Evolutionary conservation across 768 basidiomycete genomes (phyloP).

Genomic region (Amanita subjunquillea): DNA sequence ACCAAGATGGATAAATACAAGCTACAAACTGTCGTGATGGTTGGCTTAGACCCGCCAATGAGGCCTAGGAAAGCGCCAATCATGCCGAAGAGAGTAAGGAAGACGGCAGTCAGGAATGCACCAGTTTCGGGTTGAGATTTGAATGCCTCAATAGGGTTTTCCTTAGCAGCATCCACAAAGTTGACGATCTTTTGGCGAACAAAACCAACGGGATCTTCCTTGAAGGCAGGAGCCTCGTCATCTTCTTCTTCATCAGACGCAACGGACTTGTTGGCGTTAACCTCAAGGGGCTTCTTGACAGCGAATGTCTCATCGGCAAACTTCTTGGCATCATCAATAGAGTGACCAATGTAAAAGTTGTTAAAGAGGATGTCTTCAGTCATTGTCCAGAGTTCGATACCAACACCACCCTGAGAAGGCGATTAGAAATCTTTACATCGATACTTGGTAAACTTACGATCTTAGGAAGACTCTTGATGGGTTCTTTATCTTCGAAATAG

Average conservation of each 20-base stretch:
- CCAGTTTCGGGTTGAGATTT: slow-evolving; percentile 85
- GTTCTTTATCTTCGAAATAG: slow-evolving; percentile 82
- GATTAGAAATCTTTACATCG: slow-evolving; percentile 3
- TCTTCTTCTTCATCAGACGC: slow-evolving; percentile 39
- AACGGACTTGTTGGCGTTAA: slow-evolving; percentile 41
- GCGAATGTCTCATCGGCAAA: slow-evolving; percentile 86
- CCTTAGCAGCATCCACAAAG: slow-evolving; percentile 71
- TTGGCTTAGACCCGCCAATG: slow-evolving; percentile 62
- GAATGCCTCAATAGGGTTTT: slow-evolving; percentile 74
- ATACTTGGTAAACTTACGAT: slow-evolving; percentile 47
- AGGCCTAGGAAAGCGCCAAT: slow-evolving; percentile 72
- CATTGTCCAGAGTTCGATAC: slow-evolving; percentile 99
- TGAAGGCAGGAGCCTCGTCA: slow-evolving; percentile 38
- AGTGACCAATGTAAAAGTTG: slow-evolving; percentile 92
- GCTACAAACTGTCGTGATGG: slow-evolving; percentile 52
- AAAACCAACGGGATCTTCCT: slow-evolving; percentile 69
- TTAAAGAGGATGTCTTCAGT: slow-evolving; percentile 90
- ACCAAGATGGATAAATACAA: slow-evolving; percentile 2
- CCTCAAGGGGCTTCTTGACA: slow-evolving; percentile 81
- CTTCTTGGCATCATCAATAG: slow-evolving; percentile 70
- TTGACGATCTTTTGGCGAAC: slow-evolving; percentile 66
- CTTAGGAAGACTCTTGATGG: slow-evolving; percentile 74
- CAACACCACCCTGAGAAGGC: slow-evolving; percentile 66
- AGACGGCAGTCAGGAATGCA: slow-evolving; percentile 58
- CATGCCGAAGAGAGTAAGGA: slow-evolving; percentile 80